Base-by-base conservation (phyloP, 306 rosid species). In the Malus sylvestris region DNA sequence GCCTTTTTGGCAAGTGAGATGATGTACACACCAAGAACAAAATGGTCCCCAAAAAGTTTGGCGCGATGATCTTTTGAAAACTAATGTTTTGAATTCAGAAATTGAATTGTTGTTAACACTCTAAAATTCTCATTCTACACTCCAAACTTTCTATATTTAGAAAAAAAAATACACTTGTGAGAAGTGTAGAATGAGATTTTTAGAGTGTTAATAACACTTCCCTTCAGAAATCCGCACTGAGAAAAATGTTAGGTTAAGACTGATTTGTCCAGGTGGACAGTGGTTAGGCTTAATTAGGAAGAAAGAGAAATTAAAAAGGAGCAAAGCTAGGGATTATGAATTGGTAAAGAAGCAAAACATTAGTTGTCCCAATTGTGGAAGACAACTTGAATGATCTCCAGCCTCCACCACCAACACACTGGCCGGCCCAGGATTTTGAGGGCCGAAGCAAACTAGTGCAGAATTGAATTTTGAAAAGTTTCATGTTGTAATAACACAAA, bases 51-150 rank as follows among this genome's bases (percentile, higher is more conserved):
- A 30, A 68, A 18, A 23, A 30, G 68, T 38, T 71, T 67, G 57
- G 79, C 81, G 88, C 71, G 32, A 62, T 71, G 20, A 62, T 62
- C 62, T 70, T 64, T 80, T 58, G 32, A 82, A 67, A 30, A 69
- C 35, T 51, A 67, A 72, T 80, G 57, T 61, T 46, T 67, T 13
- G 25, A 76, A 65, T 30, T 30, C 0, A 30, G 32, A 30, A 30
- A 30, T 3, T 0, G 5, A 30, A 30, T 30, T 30, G 33, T 30
- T 30, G 4, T 30, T 30, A 0, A 4, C 4, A 4, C 33, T 30
- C 33, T 1, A 30, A 30, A 30, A 4, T 30, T 30, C 33, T 4
- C 5, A 30, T 30, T 30, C 5, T 30, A 30, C 5, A 30, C 5
- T 30, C 5, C 4, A 30, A 30, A 30, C 5, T 30, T 30, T 30